phyloP scores from a whole-genome alignment of 306 rosid genomes.

The Pterocarpus macrocarpus region DNA sequence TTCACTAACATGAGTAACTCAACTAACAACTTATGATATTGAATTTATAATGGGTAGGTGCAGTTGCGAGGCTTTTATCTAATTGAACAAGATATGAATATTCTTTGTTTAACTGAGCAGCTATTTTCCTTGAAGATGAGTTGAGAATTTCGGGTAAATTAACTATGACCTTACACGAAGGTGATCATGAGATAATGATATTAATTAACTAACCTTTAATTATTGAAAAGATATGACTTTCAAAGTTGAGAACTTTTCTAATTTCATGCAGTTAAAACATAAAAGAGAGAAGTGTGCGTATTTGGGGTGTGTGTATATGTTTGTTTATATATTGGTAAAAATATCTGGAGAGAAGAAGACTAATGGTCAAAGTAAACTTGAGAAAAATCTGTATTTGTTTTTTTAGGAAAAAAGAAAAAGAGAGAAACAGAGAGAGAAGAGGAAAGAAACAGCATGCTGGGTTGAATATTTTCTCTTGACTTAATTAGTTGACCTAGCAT shows the following conservation, averaged over 20 bases:
- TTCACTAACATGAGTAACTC: no score
- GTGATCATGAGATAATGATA: neutral
- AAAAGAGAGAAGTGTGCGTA: no score
- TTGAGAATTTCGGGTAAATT: neutral
- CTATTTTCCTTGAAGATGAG: neutral
- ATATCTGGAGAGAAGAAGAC: neutral
- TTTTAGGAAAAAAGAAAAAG: neutral
- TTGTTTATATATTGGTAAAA: no score
- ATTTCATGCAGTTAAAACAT: no score
- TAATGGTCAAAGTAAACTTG: neutral
- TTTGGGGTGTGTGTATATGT: neutral
- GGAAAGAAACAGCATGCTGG: no score
- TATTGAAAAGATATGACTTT: conserved; percentile 18
- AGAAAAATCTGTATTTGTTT: no score
- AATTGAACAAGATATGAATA: neutral
- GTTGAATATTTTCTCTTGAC: neutral
- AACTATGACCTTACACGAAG: neutral
- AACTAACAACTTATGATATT: no score
- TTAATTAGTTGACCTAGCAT: neutral
- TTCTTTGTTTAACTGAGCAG: neutral
- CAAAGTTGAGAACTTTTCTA: neutral
- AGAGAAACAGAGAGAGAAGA: neutral
- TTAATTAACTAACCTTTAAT: neutral
- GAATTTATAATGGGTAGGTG: no score
- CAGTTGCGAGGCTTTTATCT: neutral